Evolutionary conservation across 352 stramenopile species (phyloP), one percentile per base, ranked within the genome.

Genomic region (Phytophthora ohioensis): DNA sequence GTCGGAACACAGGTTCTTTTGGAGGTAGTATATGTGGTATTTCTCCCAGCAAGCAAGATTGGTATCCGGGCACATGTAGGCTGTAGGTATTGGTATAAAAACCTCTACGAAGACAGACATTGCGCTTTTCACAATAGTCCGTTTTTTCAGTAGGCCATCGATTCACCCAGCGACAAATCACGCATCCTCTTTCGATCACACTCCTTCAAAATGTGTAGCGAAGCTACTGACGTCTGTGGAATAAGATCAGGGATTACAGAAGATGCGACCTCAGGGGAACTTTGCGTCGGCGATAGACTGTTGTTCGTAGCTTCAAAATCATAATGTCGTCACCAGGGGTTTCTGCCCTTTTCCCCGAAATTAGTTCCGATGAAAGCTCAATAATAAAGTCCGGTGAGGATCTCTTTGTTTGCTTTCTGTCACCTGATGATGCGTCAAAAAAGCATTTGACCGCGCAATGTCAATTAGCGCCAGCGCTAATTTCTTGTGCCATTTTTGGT

Each of bases 31-130:
- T 3, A 42, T 43, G 30, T 73, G 57, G 21, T 73, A 69, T 34
- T 67, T 69, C 21, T 72, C 63, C 63, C 69, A 76, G 39, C 69
- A 73, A 15, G 69, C 69, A 30, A 57, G 55, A 12, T 48, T 27
- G 11, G 4, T 36, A 9, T 65, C 60, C 3, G 27, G 57, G 48
- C 69, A 69, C 57, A 59, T 67, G 27, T 64, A 69, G 1, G 5
- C 12, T 34, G 49, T 62, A 21, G 47, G 30, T 2, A 17, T 47
- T 54, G 0, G 35, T 3, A 39, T 69, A 64, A 10, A 72, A 43
- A 3, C 17, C 53, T 35, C 54, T 54, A 27, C 62, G 71, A 36
- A 66, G 58, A 34, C 57, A 76, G 4, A 73, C 63, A 30, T 65
- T 66, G 46, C 67, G 69, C 1, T 67, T 63, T 13, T 52, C 59